Evolutionary conservation across 2,329 filamentous ascomycete genomes (phyloP), one percentile per base, ranked within the genome.

Genomic region (Fusarium nematophilum): DNA sequence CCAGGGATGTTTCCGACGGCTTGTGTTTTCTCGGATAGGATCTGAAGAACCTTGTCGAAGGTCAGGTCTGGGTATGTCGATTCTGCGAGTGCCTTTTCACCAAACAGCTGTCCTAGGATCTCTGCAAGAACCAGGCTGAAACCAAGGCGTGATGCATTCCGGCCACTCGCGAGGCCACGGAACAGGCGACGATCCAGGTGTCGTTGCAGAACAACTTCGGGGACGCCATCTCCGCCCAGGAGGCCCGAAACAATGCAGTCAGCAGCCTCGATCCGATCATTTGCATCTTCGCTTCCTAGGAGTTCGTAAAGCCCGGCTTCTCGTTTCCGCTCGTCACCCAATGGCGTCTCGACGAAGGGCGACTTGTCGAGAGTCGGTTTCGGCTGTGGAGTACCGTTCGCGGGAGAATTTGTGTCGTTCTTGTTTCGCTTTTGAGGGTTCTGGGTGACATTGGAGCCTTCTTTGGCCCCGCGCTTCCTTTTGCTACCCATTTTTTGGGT

Each of bases 51-150:
- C 50, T 79, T 82, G 17, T 86, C 81, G 62, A 89, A 88, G 0
- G 80, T 82, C 48, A 88, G 69, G 9, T 76, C 79, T 3, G 77
- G 58, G 64, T 87, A 89, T 62, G 79, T 83, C 6, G 77, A 72
- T 25, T 75, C 68, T 9, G 76, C 74, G 13, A 83, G 70, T 6
- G 78, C 69, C 33, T 79, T 75, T 11, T 78, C 66, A 2, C 85
- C 85, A 68, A 90, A 90, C 5, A 93, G 76, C 69, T 94, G 86
- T 5, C 85, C 82, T 37, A 97, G 73, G 8, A 96, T 79, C 75
- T 97, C 93, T 0, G 93, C 90, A 64, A 98, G 79, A 0, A 94
- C 94, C 50, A 97, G 83, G 48, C 92, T 96, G 73, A 96, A 97
- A 4, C 95, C 95, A 44, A 95, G 79, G 21, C 95, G 85, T 14